Percentiles rank a stretch among this genome's conserved stretches.
Evolutionary conservation across 2,329 filamentous ascomycete genomes (phyloP).

Genomic region (Botryosphaeria dothidea): DNA sequence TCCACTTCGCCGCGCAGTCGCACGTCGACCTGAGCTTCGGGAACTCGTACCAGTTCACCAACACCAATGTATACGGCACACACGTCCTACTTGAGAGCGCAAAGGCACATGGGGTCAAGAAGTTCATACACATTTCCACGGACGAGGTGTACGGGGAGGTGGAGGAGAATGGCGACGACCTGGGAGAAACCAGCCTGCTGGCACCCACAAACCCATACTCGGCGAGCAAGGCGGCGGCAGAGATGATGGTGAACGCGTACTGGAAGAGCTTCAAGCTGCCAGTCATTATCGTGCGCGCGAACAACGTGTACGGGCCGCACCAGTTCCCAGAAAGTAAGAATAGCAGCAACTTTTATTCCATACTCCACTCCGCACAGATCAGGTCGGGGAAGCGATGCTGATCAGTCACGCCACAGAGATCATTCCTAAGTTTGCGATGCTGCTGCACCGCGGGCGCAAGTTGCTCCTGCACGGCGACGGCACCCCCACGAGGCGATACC

Average conservation of each 20-base stretch:
- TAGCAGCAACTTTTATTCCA: conserved; percentile 9
- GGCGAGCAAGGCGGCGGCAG: conserved; percentile 77
- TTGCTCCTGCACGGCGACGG: conserved; percentile 77
- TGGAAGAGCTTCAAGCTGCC: conserved; percentile 80
- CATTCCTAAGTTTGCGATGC: conserved; percentile 77
- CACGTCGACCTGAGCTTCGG: conserved; percentile 82
- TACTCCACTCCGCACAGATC: not conserved
- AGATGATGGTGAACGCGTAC: conserved; percentile 87
- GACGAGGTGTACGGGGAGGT: conserved; percentile 87
- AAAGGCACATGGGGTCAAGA: conserved; percentile 67
- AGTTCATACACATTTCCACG: conserved; percentile 81
- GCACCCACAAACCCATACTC: conserved; percentile 82
- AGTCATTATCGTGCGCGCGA: conserved; percentile 76
- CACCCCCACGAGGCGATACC: conserved; percentile 70
- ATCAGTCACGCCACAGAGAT: conserved; percentile 59
- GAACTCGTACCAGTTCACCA: conserved; percentile 79
- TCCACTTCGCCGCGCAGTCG: conserved; percentile 84
- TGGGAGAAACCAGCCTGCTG: conserved; percentile 72
- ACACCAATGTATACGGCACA: conserved; percentile 82
- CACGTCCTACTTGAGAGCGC: conserved; percentile 78
- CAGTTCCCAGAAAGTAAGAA: conserved; percentile 78
- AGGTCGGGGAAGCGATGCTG: conserved; percentile 10
- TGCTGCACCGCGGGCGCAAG: conserved; percentile 66
- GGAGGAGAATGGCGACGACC: conserved; percentile 68
- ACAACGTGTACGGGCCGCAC: conserved; percentile 84